Conservation (phyloP, 2,329 filamentous ascomycete genomes). For the Zalaria obscura region DNA sequence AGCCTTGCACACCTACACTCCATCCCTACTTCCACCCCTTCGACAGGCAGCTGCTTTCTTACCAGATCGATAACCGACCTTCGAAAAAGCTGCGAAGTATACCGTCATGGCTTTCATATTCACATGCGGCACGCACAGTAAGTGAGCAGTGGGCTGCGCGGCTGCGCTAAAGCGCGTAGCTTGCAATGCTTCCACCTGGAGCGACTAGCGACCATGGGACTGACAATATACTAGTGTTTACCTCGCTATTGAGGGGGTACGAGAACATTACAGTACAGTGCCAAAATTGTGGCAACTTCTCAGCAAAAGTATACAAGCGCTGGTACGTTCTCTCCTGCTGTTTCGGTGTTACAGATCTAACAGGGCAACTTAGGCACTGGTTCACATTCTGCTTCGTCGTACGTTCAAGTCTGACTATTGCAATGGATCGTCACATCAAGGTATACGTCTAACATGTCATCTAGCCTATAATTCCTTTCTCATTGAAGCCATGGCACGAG, state of each 20-base stretch:
- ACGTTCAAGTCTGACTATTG: constrained; percentile 5
- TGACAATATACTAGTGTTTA: constrained; percentile 24
- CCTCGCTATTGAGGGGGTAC: constrained; percentile 28
- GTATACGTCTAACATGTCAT: not conserved
- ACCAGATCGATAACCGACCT: too few relatives aligned
- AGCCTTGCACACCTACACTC: too few relatives aligned
- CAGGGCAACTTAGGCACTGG: constrained; percentile 35
- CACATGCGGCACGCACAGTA: constrained; percentile 35
- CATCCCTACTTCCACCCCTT: too few relatives aligned
- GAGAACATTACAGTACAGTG: constrained; percentile 37
- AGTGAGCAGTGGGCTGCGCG: constrained; percentile 7
- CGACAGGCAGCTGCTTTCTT: too few relatives aligned
- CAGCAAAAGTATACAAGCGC: constrained; percentile 28
- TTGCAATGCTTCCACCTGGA: not conserved
- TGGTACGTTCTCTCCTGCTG: constrained; percentile 19
- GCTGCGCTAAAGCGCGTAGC: not conserved
- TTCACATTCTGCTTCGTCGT: constrained; percentile 70
- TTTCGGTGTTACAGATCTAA: not conserved
- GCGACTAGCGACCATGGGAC: not conserved
- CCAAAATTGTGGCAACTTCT: constrained; percentile 37
- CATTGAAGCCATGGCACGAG: constrained; percentile 40
- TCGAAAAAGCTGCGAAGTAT: too few relatives aligned
- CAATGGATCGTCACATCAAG: too few relatives aligned
- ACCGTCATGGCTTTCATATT: constrained; percentile 33
- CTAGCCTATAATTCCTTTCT: constrained; percentile 58